Evolutionary conservation across 768 basidiomycete genomes (phyloP).

Genomic region (Mycena olivaceomarginata): DNA sequence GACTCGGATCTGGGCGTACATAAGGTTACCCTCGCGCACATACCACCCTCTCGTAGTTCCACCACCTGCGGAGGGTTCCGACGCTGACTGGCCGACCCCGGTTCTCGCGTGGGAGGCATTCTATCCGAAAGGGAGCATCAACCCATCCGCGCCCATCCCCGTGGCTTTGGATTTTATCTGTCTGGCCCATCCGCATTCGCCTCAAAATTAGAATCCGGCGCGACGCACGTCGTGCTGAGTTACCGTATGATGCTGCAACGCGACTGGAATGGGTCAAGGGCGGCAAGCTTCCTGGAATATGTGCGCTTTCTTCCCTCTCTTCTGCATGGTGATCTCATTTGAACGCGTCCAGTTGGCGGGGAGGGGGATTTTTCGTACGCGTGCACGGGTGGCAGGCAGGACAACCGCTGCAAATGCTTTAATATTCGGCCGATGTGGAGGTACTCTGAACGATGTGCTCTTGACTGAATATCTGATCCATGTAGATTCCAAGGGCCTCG

Average conservation of each 20-base stretch:
- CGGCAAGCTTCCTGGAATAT: constrained; percentile 85
- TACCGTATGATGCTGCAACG: constrained; percentile 81
- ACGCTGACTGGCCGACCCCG: constrained; percentile 53
- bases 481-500: constrained; percentile 68
- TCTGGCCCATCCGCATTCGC: constrained; percentile 69
- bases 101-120: constrained; percentile 76
- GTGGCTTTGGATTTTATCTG: constrained; percentile 85
- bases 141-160: constrained; percentile 68
- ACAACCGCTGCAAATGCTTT: constrained; percentile 80
- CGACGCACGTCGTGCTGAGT: constrained; percentile 75
- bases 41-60: constrained; percentile 39
- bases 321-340: neutral
- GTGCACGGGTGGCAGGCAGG: constrained; percentile 82
- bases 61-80: constrained; percentile 3
- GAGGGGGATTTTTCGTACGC: constrained; percentile 74
- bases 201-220: constrained; percentile 57
- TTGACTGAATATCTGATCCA: neutral
- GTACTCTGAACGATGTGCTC: constrained; percentile 53
- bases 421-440: constrained; percentile 86
- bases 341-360: constrained; percentile 67
- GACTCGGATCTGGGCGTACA: constrained; percentile 71
- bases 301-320: constrained; percentile 62
- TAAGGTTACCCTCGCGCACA: constrained; percentile 62
- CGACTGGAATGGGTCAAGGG: constrained; percentile 83
- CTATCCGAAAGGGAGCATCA: constrained; percentile 78